Evolutionary conservation across 208 protist species (phyloP), one percentile per base, ranked within the genome.

Genomic region (Leishmania aethiopica): DNA sequence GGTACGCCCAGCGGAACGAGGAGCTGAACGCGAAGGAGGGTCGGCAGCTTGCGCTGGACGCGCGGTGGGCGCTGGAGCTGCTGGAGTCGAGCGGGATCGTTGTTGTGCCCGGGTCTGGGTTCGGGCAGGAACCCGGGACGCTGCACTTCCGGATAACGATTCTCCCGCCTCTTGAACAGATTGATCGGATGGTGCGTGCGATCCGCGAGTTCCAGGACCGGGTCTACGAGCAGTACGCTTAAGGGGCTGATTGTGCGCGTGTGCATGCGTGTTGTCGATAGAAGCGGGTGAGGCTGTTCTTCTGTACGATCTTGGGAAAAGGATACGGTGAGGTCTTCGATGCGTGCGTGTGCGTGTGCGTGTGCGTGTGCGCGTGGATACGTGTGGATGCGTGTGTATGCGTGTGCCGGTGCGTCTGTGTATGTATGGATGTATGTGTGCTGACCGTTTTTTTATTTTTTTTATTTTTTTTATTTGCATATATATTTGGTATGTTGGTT

Each of bases 131-230:
- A 57, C 80, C 92, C 25, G 98, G 97, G 64, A 99, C 99, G 35
- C 98, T 95, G 79, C 99, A 99, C 93, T 99, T 99, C 88, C 95
- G 99, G 83, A 99, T 95, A 28, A 99, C 99, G 47, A 99, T 99
- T 86, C 93, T 99, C 37, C 99, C 99, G 35, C 92, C 94, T 28
- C 99, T 99, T 83, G 90, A 99, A 28, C 83, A 99, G 73, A 98
- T 99, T 83, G 89, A 99, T 83, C 84, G 88, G n/a, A 89, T 98
- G 90, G 90, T 95, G 88, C 78, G 79, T 55, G 57, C 84, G 42
- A 90, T 97, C 78, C 88, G 92, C 78, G 73, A 66, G 42, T 91
- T 95, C 77, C 94, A 97, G 84, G 88, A 94, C 62, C 66, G 73
- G 57, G 74, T 97, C n/a, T 94, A 92, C 83, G 47, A 40, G 10